These are phyloP conservation scores for Carpediemonas membranifera DNA, from an alignment of 78 protist genomes.

Conservation along the genomic window DNA sequence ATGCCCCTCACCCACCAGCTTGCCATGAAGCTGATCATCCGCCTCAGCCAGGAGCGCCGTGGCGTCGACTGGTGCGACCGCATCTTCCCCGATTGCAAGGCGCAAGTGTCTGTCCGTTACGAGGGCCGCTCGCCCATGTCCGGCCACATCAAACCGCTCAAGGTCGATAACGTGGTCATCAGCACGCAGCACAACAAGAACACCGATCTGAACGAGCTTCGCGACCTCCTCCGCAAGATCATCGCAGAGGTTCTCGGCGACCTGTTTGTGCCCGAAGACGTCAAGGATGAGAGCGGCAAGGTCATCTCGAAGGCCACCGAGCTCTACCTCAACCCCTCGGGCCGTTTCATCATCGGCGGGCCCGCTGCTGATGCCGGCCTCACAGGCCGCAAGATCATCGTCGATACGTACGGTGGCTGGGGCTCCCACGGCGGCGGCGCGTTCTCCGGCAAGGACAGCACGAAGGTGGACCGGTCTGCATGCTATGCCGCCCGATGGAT, in stretches of 20 bases:
- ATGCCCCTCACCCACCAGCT: slow-evolving; percentile 91
- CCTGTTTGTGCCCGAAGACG: slow-evolving; percentile 24
- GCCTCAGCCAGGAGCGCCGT: too few species aligned
- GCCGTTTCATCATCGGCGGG: slow-evolving; percentile 91
- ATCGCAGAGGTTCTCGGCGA: background rate
- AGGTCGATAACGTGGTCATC: slow-evolving; percentile 93
- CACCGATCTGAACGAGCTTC: slow-evolving; percentile 15
- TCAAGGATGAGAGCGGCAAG: slow-evolving; percentile 70
- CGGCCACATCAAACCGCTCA: slow-evolving; percentile 65
- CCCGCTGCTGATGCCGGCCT: slow-evolving; percentile 99
- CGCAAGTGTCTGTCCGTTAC: slow-evolving; percentile 96
- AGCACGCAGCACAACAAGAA: slow-evolving; percentile 98
- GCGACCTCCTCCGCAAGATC: too few species aligned
- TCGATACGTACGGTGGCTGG: slow-evolving; percentile 99
- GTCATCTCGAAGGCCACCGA: slow-evolving; percentile 87
- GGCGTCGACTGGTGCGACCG: too few species aligned
- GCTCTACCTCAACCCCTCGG: slow-evolving; percentile 94
- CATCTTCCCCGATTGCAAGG: slow-evolving; percentile 7
- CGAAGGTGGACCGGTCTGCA: slow-evolving; percentile 99
- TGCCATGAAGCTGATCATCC: too few species aligned
- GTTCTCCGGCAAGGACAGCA: slow-evolving; percentile 99
- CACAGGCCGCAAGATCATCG: slow-evolving; percentile 99
- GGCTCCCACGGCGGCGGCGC: slow-evolving; percentile 99
- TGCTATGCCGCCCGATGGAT: slow-evolving; percentile 99
- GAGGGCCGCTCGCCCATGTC: slow-evolving; percentile 17